Base-by-base conservation (phyloP, 1,139 yeast genomes). In the Pichia sp. region DNA sequence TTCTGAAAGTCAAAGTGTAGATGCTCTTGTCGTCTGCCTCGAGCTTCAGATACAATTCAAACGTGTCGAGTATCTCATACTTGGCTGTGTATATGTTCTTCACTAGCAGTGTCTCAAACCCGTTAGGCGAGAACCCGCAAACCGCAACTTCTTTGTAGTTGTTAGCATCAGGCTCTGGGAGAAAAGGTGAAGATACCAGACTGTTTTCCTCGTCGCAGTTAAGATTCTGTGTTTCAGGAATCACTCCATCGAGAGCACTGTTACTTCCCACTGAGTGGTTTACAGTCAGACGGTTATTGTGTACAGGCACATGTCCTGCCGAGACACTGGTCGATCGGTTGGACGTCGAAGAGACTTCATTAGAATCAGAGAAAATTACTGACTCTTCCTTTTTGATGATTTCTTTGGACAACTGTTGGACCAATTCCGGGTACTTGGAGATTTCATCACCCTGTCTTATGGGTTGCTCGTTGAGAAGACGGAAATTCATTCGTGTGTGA, bases 11-110 rank as follows among this genome's bases (percentile, higher is more conserved):
- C 7, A 55, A 15, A 1, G 58, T 53, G 31, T 46, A 51, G 11
- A 49, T 41, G 15, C 38, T 26, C 1, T 26, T 36, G n/a, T 51
- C 42, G 2, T 38, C 32, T 5, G n/a, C 11, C 5, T 34, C n/a
- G 15, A 40, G 40, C 41, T 44, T 54, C 4, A 57, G 31, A 36
- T 52, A 59, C 2, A 59, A 11, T 34, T 59, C 61, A 46, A 59
- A 54, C 5, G 56, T 40, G 45, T 59, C 58, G 26, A 49, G 43
- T 1, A 56, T n/a, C 23, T 49, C 50, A 7, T 45, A 45, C n/a
- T 49, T 38, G 4, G 44, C 49, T 1, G 57, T 53, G 6, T 16
- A 10, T 7, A 45, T 16, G 34, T 53, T 52, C n/a, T 43, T 49
- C 1, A 53, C 23, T 5, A 56, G 13, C 26, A 54, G 31, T 3